Base-by-base conservation (phyloP, 2,329 filamentous ascomycete genomes). In the Fusarium bulbicola region DNA sequence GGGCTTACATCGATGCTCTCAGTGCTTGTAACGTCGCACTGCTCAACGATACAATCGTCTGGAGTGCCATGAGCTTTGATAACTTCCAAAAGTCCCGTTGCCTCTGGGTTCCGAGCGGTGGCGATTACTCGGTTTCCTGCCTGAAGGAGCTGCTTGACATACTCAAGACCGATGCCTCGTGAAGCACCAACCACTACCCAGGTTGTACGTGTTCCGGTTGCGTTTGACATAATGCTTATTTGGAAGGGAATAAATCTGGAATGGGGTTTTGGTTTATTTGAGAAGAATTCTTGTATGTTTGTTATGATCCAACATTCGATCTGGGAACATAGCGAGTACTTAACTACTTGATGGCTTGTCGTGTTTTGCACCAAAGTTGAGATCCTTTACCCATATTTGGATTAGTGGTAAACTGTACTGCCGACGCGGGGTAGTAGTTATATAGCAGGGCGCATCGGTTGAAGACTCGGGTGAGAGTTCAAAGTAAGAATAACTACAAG, bases 341-440 rank as follows among this genome's bases (percentile, higher is more conserved):
- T 37, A 28, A 36, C 16, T 16, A 36, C 7, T 28, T 2, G 24
- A 28, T 21, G 5, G 7, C 20, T 21, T 37, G 3, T 26, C 32
- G 3, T 15, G 5, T 6, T 1, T 30, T 6, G 0, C 0, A 1
- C 1, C 9, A 21, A 13, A 2, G 10, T 21, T 53, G 49, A 28
- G 14, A 26, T 37, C 13, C 24, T 21, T 21, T 53, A 2, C 49
- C 49, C 2, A 12, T 16, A 7, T 53, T 28, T 5, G 32, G 49
- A 1, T 53, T 53, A 53, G 49, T 12, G 5, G 9, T 1, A 16
- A 9, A 53, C 2, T 12, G 13, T 1, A 9, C 12, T 36, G 1
- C 9, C 0, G 24, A 7, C 24, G 49, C 49, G 49, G 49, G 49
- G 32, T 52, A 52, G 2, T 10, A 36, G 8, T 10, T 36, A 15